A percentile compares a stretch with the other conserved stretches of the same genome.
These are phyloP conservation scores for Hydnomerulius pinastri DNA, from an alignment of 768 basidiomycete genomes.

Conservation along the genomic window DNA sequence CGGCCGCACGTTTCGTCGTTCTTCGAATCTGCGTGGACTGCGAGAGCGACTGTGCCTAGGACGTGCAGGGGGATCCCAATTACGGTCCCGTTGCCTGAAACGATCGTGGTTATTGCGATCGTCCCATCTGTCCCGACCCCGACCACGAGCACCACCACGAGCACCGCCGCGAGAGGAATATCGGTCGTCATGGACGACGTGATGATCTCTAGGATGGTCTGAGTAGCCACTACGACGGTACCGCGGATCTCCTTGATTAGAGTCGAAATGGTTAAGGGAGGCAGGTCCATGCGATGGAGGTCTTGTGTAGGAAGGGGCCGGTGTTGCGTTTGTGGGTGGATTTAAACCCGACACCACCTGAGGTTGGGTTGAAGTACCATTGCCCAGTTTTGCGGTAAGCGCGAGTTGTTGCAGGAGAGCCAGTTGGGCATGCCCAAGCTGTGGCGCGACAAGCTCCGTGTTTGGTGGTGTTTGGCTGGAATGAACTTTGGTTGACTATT, in stretches of 20 bases:
- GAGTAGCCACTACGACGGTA: slow-evolving; percentile 28
- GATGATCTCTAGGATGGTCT: slow-evolving; percentile 47
- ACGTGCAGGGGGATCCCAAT: slow-evolving; percentile 40
- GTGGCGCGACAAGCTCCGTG: slow-evolving; percentile 38
- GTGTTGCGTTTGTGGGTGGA: slow-evolving; percentile 24
- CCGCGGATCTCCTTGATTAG: slow-evolving; percentile 40
- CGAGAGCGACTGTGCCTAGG: slow-evolving; percentile 67
- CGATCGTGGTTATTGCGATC: slow-evolving; percentile 49
- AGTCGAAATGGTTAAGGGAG: slow-evolving; percentile 32
- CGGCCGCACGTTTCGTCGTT: slow-evolving; percentile 51
- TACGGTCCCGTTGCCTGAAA: slow-evolving; percentile 49
- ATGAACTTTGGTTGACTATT: slow-evolving; percentile 6
- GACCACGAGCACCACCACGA: slow-evolving; percentile 58
- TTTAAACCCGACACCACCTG: slow-evolving; percentile 27
- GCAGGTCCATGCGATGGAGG: slow-evolving; percentile 3
- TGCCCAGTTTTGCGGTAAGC: slow-evolving; percentile 52
- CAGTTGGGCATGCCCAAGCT: slow-evolving; percentile 57
- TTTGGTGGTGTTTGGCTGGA: slow-evolving; percentile 67
- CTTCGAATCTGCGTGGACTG: slow-evolving; percentile 66
- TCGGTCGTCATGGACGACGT: slow-evolving; percentile 56
- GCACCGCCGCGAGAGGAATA: slow-evolving; percentile 50
- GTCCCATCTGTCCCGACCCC: slow-evolving; percentile 65
- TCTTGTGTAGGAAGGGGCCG: neutral
- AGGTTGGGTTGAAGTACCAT: slow-evolving; percentile 27
- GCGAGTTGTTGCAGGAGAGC: slow-evolving; percentile 78